Conservation (phyloP, 2,329 filamentous ascomycete genomes). For the Fusarium begoniae region DNA sequence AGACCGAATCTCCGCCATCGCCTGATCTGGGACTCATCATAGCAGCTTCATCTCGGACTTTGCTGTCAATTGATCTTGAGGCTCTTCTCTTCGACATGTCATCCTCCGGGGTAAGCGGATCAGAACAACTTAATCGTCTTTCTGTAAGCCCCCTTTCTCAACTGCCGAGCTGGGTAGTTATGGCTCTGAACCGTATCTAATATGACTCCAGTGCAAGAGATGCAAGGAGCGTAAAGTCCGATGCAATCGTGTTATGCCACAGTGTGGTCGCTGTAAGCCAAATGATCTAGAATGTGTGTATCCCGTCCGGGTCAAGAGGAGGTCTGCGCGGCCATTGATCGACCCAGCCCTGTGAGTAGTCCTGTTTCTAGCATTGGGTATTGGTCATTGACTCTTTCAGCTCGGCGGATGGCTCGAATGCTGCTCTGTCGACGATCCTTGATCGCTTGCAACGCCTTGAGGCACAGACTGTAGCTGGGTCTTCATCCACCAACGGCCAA, state of each 20-base stretch:
- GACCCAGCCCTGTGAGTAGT: slow-evolving; percentile 32
- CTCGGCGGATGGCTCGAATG: slow-evolving; percentile 2
- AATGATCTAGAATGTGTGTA: slow-evolving; percentile 43
- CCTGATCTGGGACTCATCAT: not conserved
- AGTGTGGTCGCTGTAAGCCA: slow-evolving; percentile 41
- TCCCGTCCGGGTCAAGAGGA: slow-evolving; percentile 41
- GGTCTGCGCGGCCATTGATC: slow-evolving; percentile 22
- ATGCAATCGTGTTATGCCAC: slow-evolving; percentile 44
- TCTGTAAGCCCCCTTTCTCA: slow-evolving; percentile 24
- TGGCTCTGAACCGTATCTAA: not conserved
- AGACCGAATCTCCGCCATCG: slow-evolving; percentile 23
- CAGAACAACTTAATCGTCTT: slow-evolving; percentile 39
- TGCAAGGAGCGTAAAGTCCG: slow-evolving; percentile 45
- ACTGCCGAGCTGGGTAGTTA: not conserved
- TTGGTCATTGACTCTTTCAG: slow-evolving; percentile 22
- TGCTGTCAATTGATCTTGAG: not conserved
- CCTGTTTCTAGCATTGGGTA: not conserved
- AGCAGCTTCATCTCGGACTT: slow-evolving; percentile 6
- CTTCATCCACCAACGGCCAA: not conserved
- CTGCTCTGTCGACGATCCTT: slow-evolving; percentile 42
- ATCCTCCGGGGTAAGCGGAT: not conserved
- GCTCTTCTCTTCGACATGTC: slow-evolving; percentile 12
- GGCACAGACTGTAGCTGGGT: slow-evolving; percentile 17
- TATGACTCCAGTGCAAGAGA: slow-evolving; percentile 31
- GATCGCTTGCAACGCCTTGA: slow-evolving; percentile 45